Conservation (phyloP, 2,329 filamentous ascomycete species). For the Didymella arachidicola region DNA sequence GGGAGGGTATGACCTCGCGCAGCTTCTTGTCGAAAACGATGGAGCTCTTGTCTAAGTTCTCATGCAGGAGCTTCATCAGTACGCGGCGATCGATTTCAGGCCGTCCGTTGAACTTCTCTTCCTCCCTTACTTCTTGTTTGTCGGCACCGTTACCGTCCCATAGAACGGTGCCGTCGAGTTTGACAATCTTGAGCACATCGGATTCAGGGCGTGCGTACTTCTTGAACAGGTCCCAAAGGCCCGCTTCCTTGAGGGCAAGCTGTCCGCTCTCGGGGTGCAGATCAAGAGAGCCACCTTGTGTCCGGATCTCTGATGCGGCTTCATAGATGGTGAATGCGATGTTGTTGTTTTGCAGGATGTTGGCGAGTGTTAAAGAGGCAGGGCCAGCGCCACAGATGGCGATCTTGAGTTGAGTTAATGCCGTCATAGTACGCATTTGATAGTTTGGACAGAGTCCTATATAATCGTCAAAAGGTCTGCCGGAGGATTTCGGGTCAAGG, state of each 20-base stretch:
- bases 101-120: slow-evolving; percentile 36
- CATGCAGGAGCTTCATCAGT: slow-evolving; percentile 49
- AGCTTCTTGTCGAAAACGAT: slow-evolving; percentile 47
- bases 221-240: slow-evolving; percentile 60
- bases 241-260: slow-evolving; percentile 60
- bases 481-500: neutral
- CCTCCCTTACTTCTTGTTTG: slow-evolving; percentile 51
- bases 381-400: slow-evolving; percentile 52
- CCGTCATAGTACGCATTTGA: slow-evolving; percentile 2
- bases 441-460: neutral
- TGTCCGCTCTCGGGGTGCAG: slow-evolving; percentile 62
- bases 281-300: slow-evolving; percentile 55
- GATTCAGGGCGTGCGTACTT: slow-evolving; percentile 61
- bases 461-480: neutral
- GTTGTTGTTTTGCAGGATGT: slow-evolving; percentile 59
- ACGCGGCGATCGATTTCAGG: slow-evolving; percentile 61
- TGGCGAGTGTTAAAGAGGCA: slow-evolving; percentile 60
- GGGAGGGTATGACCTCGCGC: slow-evolving; percentile 42
- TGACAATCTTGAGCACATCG: slow-evolving; percentile 59
- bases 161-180: slow-evolving; percentile 44
- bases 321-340: slow-evolving; percentile 60
- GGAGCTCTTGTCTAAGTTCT: slow-evolving; percentile 55
- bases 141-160: slow-evolving; percentile 39
- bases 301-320: slow-evolving; percentile 47
- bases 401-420: slow-evolving; percentile 33